Evolutionary conservation across 176 grass and related monocot species (phyloP), one percentile per base, ranked within the genome.

Genomic region (Musa troglodytarum): DNA sequence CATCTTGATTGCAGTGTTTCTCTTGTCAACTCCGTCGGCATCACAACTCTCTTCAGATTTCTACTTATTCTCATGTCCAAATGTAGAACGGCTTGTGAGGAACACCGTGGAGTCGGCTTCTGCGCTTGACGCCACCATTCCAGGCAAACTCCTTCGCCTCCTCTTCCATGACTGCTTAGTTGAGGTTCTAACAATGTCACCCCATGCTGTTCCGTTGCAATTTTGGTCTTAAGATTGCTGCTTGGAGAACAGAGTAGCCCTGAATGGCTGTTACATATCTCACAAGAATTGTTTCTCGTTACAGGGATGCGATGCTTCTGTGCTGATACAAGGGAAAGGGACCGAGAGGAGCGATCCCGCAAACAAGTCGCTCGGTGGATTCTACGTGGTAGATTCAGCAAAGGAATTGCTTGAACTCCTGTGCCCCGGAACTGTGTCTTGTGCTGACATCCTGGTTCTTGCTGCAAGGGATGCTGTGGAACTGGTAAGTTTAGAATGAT

Each of bases 141-240:
- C 90, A 2, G 88, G 88, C 71, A 98, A 98, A 80, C 90, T 98
- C 13, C 90, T 98, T 50, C 83, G 94, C 79, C 82, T 98, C 52
- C 62, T 98, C 43, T 98, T 98, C 81, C 94, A 98, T 67, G 94
- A 98, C 76, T 98, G 94, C 84, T 85, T 98, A 21, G 90, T 98
- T 15, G 86, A 98, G 94, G 94, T 98, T 79, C 22, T 49, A 13
- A 49, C 59, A 51, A 50, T 49, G 29, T 25, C 26, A 8, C 11
- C 26, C 29, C 26, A 49, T 9, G 24, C 17, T 53, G 1, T 34
- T 25, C 23, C 54, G 13, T 57, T 50, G 12, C 10, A 61, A 29
- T 43, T 74, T 10, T 10, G 55, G 7, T 23, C 14, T n/a, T 2
- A 0, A 10, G 8, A 7, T 53, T 15, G 11, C 1, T 28, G 50